Evolutionary conservation across 2,329 filamentous ascomycete species (phyloP), one percentile per base, ranked within the genome.

Genomic region (Penicillium polonicum): DNA sequence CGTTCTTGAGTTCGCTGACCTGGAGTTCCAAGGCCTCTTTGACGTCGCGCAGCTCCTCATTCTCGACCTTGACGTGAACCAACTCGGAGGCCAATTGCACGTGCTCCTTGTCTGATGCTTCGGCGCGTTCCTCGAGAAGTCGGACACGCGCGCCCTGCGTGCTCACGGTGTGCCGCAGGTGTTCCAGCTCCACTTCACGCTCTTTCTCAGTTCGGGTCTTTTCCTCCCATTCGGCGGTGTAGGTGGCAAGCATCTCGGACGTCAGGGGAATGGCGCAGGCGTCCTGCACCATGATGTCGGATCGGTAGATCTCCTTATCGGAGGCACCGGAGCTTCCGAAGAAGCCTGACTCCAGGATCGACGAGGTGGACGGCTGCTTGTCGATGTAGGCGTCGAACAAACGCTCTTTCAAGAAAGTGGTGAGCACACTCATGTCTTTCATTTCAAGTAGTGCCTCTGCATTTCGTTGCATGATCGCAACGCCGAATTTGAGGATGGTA

Each of bases 301-400:
- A 94, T 49, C 92, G 88, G 73, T 99, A 99, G 7, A 99, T 86
- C 72, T 97, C 94, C 75, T 96, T 97, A 72, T 99, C 94, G 13
- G 91, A 84, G 64, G 87, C 87, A 35, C 90, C 92, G 25, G 91
- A 93, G 72, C 89, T 93, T 59, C 94, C 94, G 70, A 99, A 99
- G 81, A 99, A 99, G 15, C 94, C 94, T 43, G 92, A 96, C 74
- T 99, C 94, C 1, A 97, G 84, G 48, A 99, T 88, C 17, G 92
- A 96, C 50, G 88, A 92, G n/a, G 92, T 88, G 3, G 92, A 96
- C 0, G 94, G 94, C 8, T 92, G 85, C 67, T 92, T 90, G 75
- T 99, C 94, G 62, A 99, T 97, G 74, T 99, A 99, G 39, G 92
- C 92, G 70, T 99, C 94, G 63, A 99, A 99, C 0, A 99, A 71